A percentile compares a stretch with the other conserved stretches of the same genome.
Conservation (phyloP, 495 filamentous ascomycete species). For the Aspergillus cristatus region DNA sequence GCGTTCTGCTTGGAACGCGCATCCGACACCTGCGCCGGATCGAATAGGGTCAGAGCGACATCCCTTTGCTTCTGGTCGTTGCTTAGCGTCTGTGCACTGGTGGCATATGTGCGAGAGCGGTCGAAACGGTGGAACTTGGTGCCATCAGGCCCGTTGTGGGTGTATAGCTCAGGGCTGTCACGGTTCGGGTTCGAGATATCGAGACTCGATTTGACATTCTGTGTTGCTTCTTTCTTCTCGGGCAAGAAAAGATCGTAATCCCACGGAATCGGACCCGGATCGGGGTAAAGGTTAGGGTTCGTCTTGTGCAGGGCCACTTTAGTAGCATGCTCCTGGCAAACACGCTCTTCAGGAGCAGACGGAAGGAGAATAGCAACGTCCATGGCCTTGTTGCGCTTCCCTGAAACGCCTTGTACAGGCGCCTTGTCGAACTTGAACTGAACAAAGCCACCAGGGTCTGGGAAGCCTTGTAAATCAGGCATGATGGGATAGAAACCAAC, state of each 20-base stretch:
- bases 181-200: conserved; percentile 58
- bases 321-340: conserved; percentile 37
- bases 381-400: conserved; percentile 69
- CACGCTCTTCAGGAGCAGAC: conserved; percentile 37
- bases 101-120: conserved; percentile 76
- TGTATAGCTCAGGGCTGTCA: conserved; percentile 60
- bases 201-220: conserved; percentile 64
- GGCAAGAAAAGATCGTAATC: conserved; percentile 79
- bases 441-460: conserved; percentile 79
- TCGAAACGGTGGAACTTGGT: conserved; percentile 59
- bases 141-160: conserved; percentile 36
- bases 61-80: conserved; percentile 44
- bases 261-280: conserved; percentile 51
- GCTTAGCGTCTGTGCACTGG: conserved; percentile 55
- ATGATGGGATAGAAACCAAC: conserved; percentile 74
- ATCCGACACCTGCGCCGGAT: conserved; percentile 45
- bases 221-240: conserved; percentile 42
- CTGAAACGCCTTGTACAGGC: conserved; percentile 48
- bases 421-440: conserved; percentile 83
- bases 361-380: conserved; percentile 73
- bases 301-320: conserved; percentile 51
- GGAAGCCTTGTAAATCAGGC: conserved; percentile 79
- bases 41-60: conserved; percentile 53
- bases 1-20: conserved; percentile 48
- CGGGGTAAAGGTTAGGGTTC: conserved; percentile 51